Evolutionary conservation across 2,329 filamentous ascomycete genomes (phyloP).

Genomic region (Fusarium chaquense): DNA sequence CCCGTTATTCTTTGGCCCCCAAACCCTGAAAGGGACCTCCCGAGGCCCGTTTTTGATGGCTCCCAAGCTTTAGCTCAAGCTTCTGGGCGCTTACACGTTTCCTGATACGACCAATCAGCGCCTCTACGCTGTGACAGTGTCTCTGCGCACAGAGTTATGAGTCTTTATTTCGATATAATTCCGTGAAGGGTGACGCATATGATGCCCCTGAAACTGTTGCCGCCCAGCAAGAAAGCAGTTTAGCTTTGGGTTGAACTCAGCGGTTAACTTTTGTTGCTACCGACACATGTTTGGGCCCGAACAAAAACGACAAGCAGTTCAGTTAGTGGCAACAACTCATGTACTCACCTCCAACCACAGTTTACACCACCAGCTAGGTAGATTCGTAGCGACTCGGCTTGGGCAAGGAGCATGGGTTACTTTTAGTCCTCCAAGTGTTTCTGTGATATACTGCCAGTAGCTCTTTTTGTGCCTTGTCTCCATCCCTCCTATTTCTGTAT

Average conservation of each 20-base stretch:
- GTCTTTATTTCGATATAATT: conserved; percentile 23
- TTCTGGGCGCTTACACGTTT: conserved; percentile 46
- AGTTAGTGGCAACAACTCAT: background rate
- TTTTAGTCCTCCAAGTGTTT: background rate
- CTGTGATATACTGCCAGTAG: background rate
- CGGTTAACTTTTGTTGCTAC: conserved; percentile 10
- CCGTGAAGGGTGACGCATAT: conserved; percentile 16
- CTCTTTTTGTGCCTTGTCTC: background rate
- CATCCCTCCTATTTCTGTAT: conserved; percentile 20
- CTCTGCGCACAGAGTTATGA: conserved; percentile 10
- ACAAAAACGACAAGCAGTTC: background rate
- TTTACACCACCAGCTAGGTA: background rate
- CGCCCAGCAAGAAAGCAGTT: conserved; percentile 3
- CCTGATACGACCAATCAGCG: conserved; percentile 41
- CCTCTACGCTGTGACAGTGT: conserved; percentile 9
- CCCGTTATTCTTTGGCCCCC: conserved; percentile 28
- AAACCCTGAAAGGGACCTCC: conserved; percentile 37
- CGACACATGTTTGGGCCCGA: background rate
- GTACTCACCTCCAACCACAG: background rate
- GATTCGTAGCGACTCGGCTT: background rate
- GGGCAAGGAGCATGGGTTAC: background rate
- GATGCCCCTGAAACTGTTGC: conserved; percentile 22
- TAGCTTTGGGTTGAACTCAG: background rate
- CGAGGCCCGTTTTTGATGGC: conserved; percentile 33
- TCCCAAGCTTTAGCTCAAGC: conserved; percentile 37